Base-by-base conservation (phyloP, 768 basidiomycete genomes). In the Neoboletus magnificus region DNA sequence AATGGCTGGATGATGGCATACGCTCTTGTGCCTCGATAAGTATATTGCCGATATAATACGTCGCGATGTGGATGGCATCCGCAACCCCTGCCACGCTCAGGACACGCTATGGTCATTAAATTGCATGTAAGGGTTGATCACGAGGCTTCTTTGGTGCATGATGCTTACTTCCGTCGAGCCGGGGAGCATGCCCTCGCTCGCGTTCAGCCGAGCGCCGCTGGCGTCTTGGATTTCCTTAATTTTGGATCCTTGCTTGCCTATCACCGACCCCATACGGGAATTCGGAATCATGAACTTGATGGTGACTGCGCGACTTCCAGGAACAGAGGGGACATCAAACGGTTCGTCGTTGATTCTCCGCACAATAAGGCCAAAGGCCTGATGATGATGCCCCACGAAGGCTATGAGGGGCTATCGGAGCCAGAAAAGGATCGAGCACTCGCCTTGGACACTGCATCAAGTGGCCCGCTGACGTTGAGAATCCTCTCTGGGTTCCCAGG, bases 251-350 rank as follows among this genome's bases (percentile, higher is more conserved):
- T 89, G 91, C 72, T 97, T 98, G 54, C 97, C 97, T 66, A 99
- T 99, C 57, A 98, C 93, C 18, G 94, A 97, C 40, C 96, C 96
- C 96, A 98, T 98, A 55, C 96, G 89, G 11, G 93, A 95, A 74
- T 98, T 98, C 60, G 96, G 96, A 54, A 98, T 97, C 89, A 98
- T 98, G 70, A 93, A 98, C 73, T 98, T 98, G 80, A 99, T 98
- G 30, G 97, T 98, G 52, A 99, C 97, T 29, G 97, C 96, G 56
- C 95, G 85, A 67, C 94, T 97, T 55, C 97, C 97, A 44, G 97
- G 97, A 6, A 98, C 92, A 35, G 96, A 98, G 22, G 97, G 93
- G 43, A 91, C 88, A 66, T 98, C 97, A 73, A 97, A 98, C 1
- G 97, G 96, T 71, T 98, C 97, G 68, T 99, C 97, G 69, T 98